Evolutionary conservation across 768 basidiomycete species (phyloP).

Genomic region (Filobasidium floriforme): DNA sequence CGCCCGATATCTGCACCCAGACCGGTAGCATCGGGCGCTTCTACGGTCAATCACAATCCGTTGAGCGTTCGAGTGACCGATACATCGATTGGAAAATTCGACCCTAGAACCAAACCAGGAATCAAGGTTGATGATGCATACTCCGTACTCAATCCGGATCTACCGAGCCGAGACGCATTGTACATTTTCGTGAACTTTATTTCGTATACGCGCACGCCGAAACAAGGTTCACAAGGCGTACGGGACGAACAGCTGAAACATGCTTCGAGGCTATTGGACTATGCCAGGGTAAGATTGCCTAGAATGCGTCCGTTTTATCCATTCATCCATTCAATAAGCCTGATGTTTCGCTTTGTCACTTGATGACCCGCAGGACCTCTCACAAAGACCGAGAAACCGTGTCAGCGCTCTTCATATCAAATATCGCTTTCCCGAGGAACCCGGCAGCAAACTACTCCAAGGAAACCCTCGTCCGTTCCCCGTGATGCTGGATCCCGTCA

Average conservation of each 20-base stretch:
- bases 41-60: too few relatives aligned
- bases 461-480: constrained; percentile 40
- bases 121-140: neutral
- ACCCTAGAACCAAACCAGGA: too few relatives aligned
- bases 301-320: neutral
- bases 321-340: too few relatives aligned
- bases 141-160: constrained; percentile 31
- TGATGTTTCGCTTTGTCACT: neutral
- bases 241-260: constrained; percentile 36
- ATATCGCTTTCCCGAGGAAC: constrained; percentile 36
- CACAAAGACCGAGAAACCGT: constrained; percentile 27
- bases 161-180: constrained; percentile 38
- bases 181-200: constrained; percentile 41
- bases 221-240: constrained; percentile 34
- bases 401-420: constrained; percentile 41
- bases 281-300: constrained; percentile 35
- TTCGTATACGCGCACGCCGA: constrained; percentile 40
- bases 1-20: too few relatives aligned
- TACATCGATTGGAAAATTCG: too few relatives aligned
- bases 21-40: too few relatives aligned
- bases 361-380: constrained; percentile 23
- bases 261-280: constrained; percentile 37
- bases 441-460: constrained; percentile 18
- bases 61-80: too few relatives aligned
- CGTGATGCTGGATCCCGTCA: constrained; percentile 36